These are phyloP conservation scores for Leishmania guyanensis DNA, from an alignment of 208 protist genomes.

Conservation along the genomic window DNA sequence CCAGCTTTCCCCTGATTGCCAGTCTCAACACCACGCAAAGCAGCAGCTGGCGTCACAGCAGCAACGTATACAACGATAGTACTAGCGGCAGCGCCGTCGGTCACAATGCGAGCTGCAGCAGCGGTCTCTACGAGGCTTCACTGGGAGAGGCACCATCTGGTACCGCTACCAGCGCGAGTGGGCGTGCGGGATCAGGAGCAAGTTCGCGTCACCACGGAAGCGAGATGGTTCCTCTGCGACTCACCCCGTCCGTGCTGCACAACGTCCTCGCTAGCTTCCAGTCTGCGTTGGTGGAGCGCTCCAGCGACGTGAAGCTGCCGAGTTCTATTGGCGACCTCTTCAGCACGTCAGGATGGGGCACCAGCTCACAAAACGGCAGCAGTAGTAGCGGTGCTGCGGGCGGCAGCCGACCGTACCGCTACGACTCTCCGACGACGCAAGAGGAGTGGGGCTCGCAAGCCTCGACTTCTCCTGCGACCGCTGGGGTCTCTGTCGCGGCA, in stretches of 20 bases:
- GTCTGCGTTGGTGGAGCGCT: conserved; percentile 20
- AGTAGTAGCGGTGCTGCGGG: not conserved
- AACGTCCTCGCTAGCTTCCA: conserved; percentile 29
- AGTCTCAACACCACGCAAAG: not conserved
- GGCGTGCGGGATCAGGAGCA: not conserved
- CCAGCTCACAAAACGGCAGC: not conserved
- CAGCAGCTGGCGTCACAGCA: not conserved
- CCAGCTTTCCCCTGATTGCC: not conserved
- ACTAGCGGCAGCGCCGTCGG: not conserved
- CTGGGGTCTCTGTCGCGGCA: not conserved
- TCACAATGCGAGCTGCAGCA: not conserved
- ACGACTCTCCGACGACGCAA: conserved; percentile 10
- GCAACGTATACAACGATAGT: not conserved
- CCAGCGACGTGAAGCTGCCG: conserved; percentile 1
- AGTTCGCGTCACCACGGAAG: not conserved
- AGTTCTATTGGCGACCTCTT: not conserved
- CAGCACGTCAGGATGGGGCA: not conserved
- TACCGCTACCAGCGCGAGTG: not conserved
- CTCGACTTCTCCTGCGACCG: not conserved
- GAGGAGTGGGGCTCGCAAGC: conserved; percentile 3
- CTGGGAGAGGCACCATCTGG: not conserved
- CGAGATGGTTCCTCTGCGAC: conserved; percentile 17
- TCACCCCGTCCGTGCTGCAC: conserved; percentile 23
- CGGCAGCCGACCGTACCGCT: not conserved
- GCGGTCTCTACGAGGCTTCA: not conserved